Base-by-base conservation (phyloP, 164 flowering plant species). In the Tinospora cordifolia region DNA sequence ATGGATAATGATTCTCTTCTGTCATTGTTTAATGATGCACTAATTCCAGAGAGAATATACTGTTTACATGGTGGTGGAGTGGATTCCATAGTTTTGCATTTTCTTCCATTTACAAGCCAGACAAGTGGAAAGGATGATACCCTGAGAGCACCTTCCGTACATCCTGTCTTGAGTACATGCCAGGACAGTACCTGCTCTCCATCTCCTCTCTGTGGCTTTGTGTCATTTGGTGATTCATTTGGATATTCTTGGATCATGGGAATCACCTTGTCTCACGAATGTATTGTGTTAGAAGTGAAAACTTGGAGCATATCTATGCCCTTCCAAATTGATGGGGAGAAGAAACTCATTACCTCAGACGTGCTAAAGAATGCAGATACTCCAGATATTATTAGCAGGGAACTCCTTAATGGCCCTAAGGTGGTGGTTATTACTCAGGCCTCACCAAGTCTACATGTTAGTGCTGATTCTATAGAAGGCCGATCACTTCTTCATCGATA, bases 381-480 rank as follows among this genome's bases (percentile, higher is more conserved):
- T 27, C 87, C 88, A 15, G 83, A 81, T 72, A 84, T 91, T 57
- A 83, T 92, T n/a, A 94, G 98, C 84, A 90, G 84, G 79, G 98
- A 89, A 70, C 91, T 94, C 36, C 89, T 92, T 66, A 63, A 46
- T 65, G 98, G 96, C 46, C 99, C 98, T 13, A 87, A 84, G 78
- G 80, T 75, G 47, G 86, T 86, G 66, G 75, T 86, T 63, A 67
- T 82, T 78, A 92, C 95, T 36, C 90, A 85, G 74, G 77, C 86
- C 57, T 82, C 85, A 22, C 79, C 89, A 15, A 85, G 75, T 82
- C 73, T 86, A 14, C 90, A 88, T 72, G 79, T 88, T 69, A 49
- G 85, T 81, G 91, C 92, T 72, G 95, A 92, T 83, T 92, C 98
- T 51, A 88, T 94, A 72, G 97, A 94, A 81, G 98, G 98, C 13